phyloP scores from a whole-genome alignment of 768 basidiomycete genomes.

The Tulasnella sp. region DNA sequence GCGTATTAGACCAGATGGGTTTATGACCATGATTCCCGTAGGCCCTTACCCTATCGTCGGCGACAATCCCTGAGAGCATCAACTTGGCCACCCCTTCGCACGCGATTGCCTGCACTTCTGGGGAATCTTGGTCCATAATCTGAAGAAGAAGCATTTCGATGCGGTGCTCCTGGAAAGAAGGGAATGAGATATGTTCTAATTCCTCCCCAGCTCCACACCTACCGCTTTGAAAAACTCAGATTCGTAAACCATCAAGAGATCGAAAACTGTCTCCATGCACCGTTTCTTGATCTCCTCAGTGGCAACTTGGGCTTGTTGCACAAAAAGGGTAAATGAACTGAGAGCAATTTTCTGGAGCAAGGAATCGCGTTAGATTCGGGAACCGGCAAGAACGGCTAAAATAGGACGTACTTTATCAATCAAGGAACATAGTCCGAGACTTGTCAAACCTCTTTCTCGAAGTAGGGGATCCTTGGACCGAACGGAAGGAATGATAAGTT shows the following conservation, averaged over 20 bases:
- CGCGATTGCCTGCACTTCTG: constrained; percentile 63
- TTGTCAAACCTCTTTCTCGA: constrained; percentile 70
- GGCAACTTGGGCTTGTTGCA: constrained; percentile 63
- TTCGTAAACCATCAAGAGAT: constrained; percentile 82
- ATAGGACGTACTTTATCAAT: constrained; percentile 60
- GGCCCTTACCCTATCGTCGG: constrained; percentile 60
- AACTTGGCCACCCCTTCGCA: constrained; percentile 85
- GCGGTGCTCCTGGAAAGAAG: constrained; percentile 46
- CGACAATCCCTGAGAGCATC: constrained; percentile 68
- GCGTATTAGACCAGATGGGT: not conserved
- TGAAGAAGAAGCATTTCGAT: constrained; percentile 65
- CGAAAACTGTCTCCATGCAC: constrained; percentile 78
- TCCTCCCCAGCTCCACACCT: constrained; percentile 37
- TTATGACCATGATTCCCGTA: not conserved
- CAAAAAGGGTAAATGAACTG: constrained; percentile 74
- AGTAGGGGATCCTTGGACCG: constrained; percentile 79
- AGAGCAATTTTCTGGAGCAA: constrained; percentile 45
- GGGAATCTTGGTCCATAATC: constrained; percentile 54
- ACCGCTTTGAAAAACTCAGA: constrained; percentile 48
- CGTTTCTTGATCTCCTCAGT: constrained; percentile 63
- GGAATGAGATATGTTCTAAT: constrained; percentile 2
- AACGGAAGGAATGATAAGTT: constrained; percentile 87
- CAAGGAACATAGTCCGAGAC: constrained; percentile 79
- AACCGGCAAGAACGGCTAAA: not conserved
- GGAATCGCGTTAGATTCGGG: not conserved